A percentile compares a stretch with the other conserved stretches of the same genome.
Conservation (phyloP, 2,329 filamentous ascomycete species). For the Helotiales sp. region DNA sequence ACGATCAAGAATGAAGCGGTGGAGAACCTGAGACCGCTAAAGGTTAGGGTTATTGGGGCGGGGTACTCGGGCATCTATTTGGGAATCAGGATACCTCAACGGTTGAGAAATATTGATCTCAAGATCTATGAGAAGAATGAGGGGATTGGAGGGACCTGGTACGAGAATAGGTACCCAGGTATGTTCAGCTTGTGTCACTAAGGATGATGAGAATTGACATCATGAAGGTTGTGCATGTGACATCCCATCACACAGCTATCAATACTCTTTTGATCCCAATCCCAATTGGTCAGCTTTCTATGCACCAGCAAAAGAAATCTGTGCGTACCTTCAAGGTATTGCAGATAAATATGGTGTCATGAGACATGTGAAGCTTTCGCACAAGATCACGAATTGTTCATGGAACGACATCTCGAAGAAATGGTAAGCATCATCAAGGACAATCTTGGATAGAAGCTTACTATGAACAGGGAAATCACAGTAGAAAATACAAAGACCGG, state of each 20-base stretch:
- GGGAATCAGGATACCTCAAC: constrained; percentile 33
- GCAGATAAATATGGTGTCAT: constrained; percentile 67
- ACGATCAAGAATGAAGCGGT: constrained; percentile 29
- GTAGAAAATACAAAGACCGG: constrained; percentile 42
- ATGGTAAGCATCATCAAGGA: constrained; percentile 36
- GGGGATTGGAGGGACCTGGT: constrained; percentile 53
- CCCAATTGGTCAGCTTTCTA: constrained; percentile 69
- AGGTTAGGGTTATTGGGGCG: constrained; percentile 34
- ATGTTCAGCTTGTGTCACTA: constrained; percentile 34
- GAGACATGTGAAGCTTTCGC: constrained; percentile 53
- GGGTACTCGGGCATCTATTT: constrained; percentile 36
- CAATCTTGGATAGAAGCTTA: constrained; percentile 2
- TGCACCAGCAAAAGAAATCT: constrained; percentile 66
- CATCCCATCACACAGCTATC: constrained; percentile 54
- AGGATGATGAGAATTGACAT: background rate
- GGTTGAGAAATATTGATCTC: constrained; percentile 31
- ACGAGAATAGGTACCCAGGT: constrained; percentile 45
- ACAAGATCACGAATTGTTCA: constrained; percentile 52
- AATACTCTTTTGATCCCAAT: constrained; percentile 67
- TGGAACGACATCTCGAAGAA: constrained; percentile 54
- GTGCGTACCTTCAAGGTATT: constrained; percentile 63
- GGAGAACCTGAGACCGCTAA: constrained; percentile 30
- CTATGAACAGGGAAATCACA: constrained; percentile 41
- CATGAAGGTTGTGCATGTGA: constrained; percentile 23
- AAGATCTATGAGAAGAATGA: constrained; percentile 56